Evolutionary conservation across 2,329 filamentous ascomycete genomes (phyloP), one percentile per base, ranked within the genome.

Genomic region (Colletotrichum sojae): DNA sequence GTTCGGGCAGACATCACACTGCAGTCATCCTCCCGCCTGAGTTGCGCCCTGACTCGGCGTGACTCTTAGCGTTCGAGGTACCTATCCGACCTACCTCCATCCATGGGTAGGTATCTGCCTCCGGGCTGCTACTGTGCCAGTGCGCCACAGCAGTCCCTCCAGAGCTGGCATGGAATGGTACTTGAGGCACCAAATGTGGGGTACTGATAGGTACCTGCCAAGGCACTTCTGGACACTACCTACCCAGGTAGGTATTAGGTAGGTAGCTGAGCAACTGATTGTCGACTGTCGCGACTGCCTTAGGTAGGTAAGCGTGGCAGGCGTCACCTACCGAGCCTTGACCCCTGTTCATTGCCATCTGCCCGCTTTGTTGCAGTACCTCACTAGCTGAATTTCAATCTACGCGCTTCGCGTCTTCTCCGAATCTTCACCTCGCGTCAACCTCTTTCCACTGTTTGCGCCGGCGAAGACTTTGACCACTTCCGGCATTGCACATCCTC

Each of bases 391-490:
- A 70, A 58, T 54, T 70, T 70, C 67, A 70, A 61, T 70, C 64
- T 70, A 70, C 63, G 67, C 67, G 67, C 67, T 63, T 46, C 67
- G 67, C 67, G 62, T 69, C 54, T 31, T 16, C 55, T 25, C 22
- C 31, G 43, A 65, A 31, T 16, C 57, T 61, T 52, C 53, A 67
- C 57, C 31, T 68, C 67, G 67, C 67, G 63, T 63, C 64, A 43
- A 67, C 63, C 31, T 67, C 63, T 43, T 67, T 43, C 39, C 52
- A 25, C 36, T 40, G 51, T 52, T 67, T 69, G 63, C 63, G 64
- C 52, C 65, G 27, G 39, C 60, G 27, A 64, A 68, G 60, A 52
- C 60, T 66, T 67, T n/a, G 46, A 57, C 22, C 10, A 43, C 31
- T 10, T 36, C 31, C 51, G 22, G 16, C 31, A 53, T 40, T 40